Conservation (phyloP, 345 rosid species). For the Pseudoturritis turrita region DNA sequence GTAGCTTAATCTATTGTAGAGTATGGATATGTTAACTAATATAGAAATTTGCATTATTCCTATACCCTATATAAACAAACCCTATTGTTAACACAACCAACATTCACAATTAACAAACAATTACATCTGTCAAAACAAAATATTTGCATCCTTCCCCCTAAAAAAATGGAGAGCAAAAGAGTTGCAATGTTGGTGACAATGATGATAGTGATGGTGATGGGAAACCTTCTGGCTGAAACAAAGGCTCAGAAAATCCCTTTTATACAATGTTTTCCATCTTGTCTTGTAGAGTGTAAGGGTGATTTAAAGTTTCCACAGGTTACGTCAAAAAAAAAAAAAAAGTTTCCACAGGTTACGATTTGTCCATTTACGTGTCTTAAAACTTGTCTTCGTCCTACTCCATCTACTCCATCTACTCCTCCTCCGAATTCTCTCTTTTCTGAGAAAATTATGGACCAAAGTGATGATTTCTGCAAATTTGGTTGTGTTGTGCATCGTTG, state of each 20-base stretch:
- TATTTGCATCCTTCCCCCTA: too few relatives aligned
- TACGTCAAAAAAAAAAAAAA: too few relatives aligned
- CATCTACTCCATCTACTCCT: neutral
- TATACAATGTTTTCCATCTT: neutral
- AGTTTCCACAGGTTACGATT: neutral
- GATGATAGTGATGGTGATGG: constrained; percentile 14
- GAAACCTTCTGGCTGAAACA: constrained; percentile 11
- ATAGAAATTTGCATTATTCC: too few relatives aligned
- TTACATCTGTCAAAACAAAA: too few relatives aligned
- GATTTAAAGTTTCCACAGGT: too few relatives aligned
- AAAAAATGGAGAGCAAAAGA: constrained; percentile 16
- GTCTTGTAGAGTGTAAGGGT: neutral
- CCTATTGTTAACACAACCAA: too few relatives aligned
- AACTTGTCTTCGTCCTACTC: neutral
- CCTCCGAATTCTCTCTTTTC: neutral
- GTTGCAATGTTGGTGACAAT: neutral
- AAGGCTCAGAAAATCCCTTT: constrained; percentile 8
- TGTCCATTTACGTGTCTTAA: constrained; percentile 4
- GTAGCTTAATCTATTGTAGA: too few relatives aligned
- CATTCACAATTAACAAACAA: too few relatives aligned
- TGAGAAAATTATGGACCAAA: neutral
- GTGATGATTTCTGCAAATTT: neutral
- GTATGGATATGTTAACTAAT: too few relatives aligned
- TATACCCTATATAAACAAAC: too few relatives aligned
- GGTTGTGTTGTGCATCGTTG: neutral